Evolutionary conservation across 768 basidiomycete genomes (phyloP), one percentile per base, ranked within the genome.

Genomic region (Gloeostereum incarnatum): DNA sequence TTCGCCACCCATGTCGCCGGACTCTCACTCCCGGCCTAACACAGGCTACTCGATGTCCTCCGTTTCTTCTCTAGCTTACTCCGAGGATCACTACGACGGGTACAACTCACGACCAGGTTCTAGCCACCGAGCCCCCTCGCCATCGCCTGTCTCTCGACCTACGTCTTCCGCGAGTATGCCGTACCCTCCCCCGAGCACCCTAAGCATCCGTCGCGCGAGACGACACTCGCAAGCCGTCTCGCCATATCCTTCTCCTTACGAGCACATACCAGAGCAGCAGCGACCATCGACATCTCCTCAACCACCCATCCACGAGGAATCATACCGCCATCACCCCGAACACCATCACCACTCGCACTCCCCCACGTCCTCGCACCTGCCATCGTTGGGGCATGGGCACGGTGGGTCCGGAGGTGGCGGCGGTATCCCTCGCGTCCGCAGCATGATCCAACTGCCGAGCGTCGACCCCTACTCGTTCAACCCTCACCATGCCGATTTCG

Each of bases 1-100:
- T 36, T 47, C 46, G 42, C 75, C 76, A 24, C 82, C 81, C 0
- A 57, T 85, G 46, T 89, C 87, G 3, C 87, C 87, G 4, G 87
- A 90, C 55, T 85, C 83, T 45, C 63, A 75, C 51, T 74, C 72
- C 58, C 78, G 87, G 36, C 87, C 87, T 1, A 81, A 80, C 2
- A 88, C 87, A 0, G 84, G 87, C 13, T 90, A 90, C 57, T 88
- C 87, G 26, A 84, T 87, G 40, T 80, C 83, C 2, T 86, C 83
- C 9, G 83, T 87, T 46, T 82, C 81, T 1, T 86, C 82, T 14
- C 53, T 85, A 46, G 70, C 78, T 0, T 84, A 86, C 56, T n/a
- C n/a, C n/a, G 79, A 80, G 38, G 79, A 83, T 30, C n/a, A n/a
- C n/a, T 66, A 58, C 20, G 56, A 57, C 5, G 60, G 54, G 36